Base-by-base conservation (phyloP, 495 filamentous ascomycete species). In the Elaphomyces granulatus region DNA sequence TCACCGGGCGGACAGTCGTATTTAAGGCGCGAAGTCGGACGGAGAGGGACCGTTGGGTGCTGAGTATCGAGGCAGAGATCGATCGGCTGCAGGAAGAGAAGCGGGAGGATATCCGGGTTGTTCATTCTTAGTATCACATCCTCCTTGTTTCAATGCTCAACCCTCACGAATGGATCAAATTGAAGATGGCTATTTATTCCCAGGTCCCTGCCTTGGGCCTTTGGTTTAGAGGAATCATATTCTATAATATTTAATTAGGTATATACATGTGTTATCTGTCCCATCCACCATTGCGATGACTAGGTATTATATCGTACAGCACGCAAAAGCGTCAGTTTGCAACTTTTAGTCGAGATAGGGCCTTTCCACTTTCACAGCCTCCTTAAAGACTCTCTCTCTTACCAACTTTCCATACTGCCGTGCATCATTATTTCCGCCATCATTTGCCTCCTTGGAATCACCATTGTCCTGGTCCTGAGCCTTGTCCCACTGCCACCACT, bases 21-120 rank as follows among this genome's bases (percentile, higher is more conserved):
- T 84, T 85, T 47, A 80, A 77, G 53, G 69, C 80, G 19, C 67
- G 79, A 34, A 81, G 71, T 55, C 66, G 80, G 16, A 67, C 79
- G 10, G 80, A 84, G 54, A 75, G 80, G 43, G 80, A 85, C 60
- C 72, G 74, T 32, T 85, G 80, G 80, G 80, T 85, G 20, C 56
- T 82, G 62, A 77, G 66, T 43, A 78, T 85, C 23, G 72, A 70
- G 30, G 74, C 75, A 45, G 80, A 85, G 57, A 84, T 85, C 56
- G 79, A 84, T 54, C 61, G 78, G 40, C 47, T 80, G 43, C 74
- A 79, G 56, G 59, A 68, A 36, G 66, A 59, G 37, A 58, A 47
- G 26, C 55, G 49, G 7, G 72, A 77, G 51, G 75, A 83, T 46
- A 70, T 81, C 41, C 66, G 76, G 41, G 64, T 82, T 51, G 64